Percentiles rank a stretch among this genome's conserved stretches.
Evolutionary conservation across 306 rosid genomes (phyloP).

Genomic region (Herpetospermum pedunculosum): DNA sequence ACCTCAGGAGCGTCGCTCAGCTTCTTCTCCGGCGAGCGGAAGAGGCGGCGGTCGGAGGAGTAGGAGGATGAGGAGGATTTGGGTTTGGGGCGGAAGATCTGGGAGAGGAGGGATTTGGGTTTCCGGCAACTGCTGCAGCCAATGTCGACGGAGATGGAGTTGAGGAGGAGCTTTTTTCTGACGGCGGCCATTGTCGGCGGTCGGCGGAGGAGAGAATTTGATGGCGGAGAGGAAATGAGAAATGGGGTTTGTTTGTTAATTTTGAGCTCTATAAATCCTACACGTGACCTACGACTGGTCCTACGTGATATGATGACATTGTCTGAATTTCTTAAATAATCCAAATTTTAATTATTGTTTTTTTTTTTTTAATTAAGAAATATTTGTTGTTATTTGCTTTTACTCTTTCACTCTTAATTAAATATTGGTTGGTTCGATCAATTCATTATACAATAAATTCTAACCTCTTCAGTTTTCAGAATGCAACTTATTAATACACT

Average conservation of each 20-base stretch:
- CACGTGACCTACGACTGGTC: conserved; percentile 9
- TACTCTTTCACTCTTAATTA: background rate
- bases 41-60: background rate
- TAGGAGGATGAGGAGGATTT: background rate
- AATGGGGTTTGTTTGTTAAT: background rate
- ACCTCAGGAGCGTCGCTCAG: background rate
- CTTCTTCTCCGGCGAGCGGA: background rate
- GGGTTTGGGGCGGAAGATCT: conserved; percentile 2
- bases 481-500: background rate
- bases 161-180: background rate
- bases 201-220: background rate
- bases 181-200: background rate
- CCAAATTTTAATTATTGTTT: background rate
- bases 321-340: background rate
- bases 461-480: background rate
- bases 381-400: background rate
- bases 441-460: background rate
- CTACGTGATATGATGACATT: conserved; percentile 5
- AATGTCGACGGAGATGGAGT: conserved; percentile 2
- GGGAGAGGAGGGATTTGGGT: background rate
- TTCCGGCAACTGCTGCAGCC: conserved; percentile 3
- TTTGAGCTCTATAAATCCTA: background rate
- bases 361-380: background rate
- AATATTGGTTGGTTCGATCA: background rate
- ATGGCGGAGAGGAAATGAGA: background rate